Evolutionary conservation across 164 flowering plant genomes (phyloP).

Genomic region (Tetrastigma voinierianum): DNA sequence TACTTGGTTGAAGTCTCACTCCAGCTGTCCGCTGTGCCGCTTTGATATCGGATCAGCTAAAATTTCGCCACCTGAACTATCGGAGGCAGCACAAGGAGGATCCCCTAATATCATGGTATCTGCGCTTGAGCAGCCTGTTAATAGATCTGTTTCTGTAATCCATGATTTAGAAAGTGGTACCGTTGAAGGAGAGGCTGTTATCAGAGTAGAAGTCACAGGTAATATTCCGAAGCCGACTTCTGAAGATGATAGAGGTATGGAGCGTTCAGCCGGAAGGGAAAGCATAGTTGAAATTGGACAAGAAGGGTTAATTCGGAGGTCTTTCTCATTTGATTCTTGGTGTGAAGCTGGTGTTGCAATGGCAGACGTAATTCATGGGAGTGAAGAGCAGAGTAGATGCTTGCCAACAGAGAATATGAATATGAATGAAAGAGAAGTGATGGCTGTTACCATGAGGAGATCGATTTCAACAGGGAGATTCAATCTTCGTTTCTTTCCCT

Average conservation of each 20-base stretch:
- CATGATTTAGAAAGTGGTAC: constrained; percentile 4
- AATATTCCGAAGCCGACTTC: constrained; percentile 9
- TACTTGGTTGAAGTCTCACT: constrained; percentile 38
- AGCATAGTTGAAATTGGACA: background rate
- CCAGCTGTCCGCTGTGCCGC: constrained; percentile 45
- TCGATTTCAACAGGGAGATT: constrained; percentile 25
- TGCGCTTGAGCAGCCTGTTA: background rate
- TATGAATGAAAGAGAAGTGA: too few species aligned
- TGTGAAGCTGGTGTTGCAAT: constrained; percentile 7
- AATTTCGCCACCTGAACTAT: background rate
- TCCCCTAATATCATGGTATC: background rate
- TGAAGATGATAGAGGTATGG: background rate
- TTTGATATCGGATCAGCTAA: constrained; percentile 16
- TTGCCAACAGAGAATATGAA: too few species aligned
- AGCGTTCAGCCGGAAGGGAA: background rate
- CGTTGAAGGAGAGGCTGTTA: constrained; percentile 2
- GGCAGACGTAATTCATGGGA: constrained; percentile 17
- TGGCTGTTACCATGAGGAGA: constrained; percentile 18
- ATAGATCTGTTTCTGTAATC: constrained; percentile 6
- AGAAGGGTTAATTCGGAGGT: constrained; percentile 16
- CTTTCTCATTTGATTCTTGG: constrained; percentile 16
- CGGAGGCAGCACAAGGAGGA: background rate
- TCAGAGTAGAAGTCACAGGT: background rate
- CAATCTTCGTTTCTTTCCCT: constrained; percentile 4
- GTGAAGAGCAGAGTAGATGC: background rate